Base-by-base conservation (phyloP, 2,329 filamentous ascomycete genomes). In the Paecilomyces sp. region DNA sequence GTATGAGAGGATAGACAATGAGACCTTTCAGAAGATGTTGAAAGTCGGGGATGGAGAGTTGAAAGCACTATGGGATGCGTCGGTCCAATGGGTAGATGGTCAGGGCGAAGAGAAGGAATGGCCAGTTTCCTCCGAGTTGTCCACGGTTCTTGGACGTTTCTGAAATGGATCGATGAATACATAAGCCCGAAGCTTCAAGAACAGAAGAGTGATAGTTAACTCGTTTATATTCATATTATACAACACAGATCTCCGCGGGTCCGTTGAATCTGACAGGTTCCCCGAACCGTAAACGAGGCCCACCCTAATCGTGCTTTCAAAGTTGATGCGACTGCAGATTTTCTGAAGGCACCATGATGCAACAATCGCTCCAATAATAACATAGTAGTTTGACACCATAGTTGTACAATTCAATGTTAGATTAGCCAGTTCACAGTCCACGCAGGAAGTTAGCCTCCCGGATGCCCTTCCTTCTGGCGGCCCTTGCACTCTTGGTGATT, bases 401-500 rank as follows among this genome's bases (percentile, higher is more conserved):
- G 15, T 53, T 25, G 51, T 53, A 53, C 51, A 53, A 6, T 33
- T 34, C 24, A 59, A 57, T 57, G 41, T 30, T 54, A 51, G 56
- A 33, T 33, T 33, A 60, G 58, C 15, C 36, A 55, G 64, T 61
- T 70, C 74, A 80, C 67, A 80, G 70, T 28, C 77, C 76, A 58
- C 76, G 75, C 68, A 80, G 70, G 72, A 79, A 80, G 70, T 80
- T 80, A 47, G 70, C 71, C 62, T 80, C 77, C 62, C 76, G 71
- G 57, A 80, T 80, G 15, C 67, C 69, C 69, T 78, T 80, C 60
- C 78, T 72, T 62, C 78, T 75, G 5, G 77, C 77, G 15, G 71
- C 70, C 60, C 78, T 71, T 25, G 76, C 74, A 63, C 76, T 79
- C 69, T 75, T 76, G 13, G 72, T 79, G 30, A 80, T 73, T 62